Evolutionary conservation across 1,139 yeast genomes (phyloP).

Genomic region (Diutina siamensis): DNA sequence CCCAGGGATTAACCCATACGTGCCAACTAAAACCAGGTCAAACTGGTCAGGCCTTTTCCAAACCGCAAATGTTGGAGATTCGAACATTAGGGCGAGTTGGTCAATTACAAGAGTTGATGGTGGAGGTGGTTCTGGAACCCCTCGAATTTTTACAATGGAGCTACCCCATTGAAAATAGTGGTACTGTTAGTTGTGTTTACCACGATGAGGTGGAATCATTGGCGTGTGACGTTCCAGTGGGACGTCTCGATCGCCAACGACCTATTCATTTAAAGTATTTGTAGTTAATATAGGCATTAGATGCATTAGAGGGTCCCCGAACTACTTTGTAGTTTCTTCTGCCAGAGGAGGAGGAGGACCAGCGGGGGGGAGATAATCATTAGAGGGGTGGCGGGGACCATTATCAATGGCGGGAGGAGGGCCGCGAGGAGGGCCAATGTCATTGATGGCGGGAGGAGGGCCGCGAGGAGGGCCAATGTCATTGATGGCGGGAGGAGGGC

Average conservation of each 20-base stretch:
- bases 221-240: background rate
- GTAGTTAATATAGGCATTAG: too few relatives aligned
- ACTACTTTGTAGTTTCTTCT: background rate
- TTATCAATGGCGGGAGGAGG: background rate
- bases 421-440: background rate
- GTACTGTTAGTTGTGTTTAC: background rate
- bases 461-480: conserved; percentile 3
- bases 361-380: too few relatives aligned
- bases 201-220: background rate
- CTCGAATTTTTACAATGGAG: too few relatives aligned
- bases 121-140: too few relatives aligned
- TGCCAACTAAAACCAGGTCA: background rate
- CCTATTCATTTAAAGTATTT: background rate
- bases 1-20: background rate
- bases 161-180: background rate
- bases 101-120: background rate
- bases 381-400: too few relatives aligned
- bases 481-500: background rate
- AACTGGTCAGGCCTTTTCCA: background rate
- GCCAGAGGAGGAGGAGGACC: too few relatives aligned
- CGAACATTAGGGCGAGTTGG: background rate
- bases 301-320: too few relatives aligned
- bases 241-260: background rate
- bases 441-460: background rate
- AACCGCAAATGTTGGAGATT: background rate